phyloP scores from a whole-genome alignment of 352 stramenopile species.

The Phytopythium chamaehyphon region DNA sequence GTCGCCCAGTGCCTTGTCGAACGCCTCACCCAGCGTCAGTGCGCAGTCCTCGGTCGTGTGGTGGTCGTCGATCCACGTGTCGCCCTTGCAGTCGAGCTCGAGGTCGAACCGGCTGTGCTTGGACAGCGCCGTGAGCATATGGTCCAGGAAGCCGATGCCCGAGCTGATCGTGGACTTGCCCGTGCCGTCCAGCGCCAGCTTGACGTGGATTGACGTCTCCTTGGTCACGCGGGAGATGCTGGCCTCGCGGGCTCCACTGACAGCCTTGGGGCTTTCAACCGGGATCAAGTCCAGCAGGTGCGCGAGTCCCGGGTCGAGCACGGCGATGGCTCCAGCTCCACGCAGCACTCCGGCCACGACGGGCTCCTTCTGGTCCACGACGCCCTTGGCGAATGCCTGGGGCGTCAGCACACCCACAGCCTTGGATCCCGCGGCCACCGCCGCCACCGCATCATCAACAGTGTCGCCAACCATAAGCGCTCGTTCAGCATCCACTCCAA shows the following conservation, averaged over 20 bases:
- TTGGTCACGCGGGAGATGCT: conserved; percentile 85
- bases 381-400: conserved; percentile 72
- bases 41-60: conserved; percentile 95
- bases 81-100: conserved; percentile 86
- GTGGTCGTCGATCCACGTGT: conserved; percentile 96
- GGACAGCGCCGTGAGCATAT: conserved; percentile 86
- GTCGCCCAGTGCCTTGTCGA: conserved; percentile 90
- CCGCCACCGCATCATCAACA: conserved; percentile 93
- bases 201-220: conserved; percentile 93
- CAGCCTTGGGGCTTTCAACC: not conserved
- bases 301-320: conserved; percentile 70
- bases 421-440: conserved; percentile 56
- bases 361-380: conserved; percentile 54
- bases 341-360: conserved; percentile 49
- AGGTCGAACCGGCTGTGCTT: conserved; percentile 92
- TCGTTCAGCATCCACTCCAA: conserved; percentile 69
- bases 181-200: conserved; percentile 85
- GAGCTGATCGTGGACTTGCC: conserved; percentile 83
- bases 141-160: conserved; percentile 91
- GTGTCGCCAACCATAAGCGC: conserved; percentile 95
- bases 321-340: conserved; percentile 46
- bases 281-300: conserved; percentile 83
- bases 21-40: conserved; percentile 91
- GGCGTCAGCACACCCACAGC: conserved; percentile 87
- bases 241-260: conserved; percentile 23